Evolutionary conservation across 345 rosid genomes (phyloP).

Genomic region (Rhizophora mangle): DNA sequence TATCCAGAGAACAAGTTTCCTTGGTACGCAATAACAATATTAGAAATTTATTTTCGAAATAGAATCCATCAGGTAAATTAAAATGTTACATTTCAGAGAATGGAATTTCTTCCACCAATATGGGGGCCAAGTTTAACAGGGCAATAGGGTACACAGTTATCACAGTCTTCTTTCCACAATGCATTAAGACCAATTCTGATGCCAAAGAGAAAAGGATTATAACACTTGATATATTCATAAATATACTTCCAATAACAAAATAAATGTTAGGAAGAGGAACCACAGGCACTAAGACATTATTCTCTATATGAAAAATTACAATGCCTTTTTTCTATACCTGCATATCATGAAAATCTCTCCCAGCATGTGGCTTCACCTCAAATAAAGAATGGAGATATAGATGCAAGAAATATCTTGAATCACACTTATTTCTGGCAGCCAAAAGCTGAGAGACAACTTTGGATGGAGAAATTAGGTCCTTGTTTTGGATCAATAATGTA

Average conservation of each 20-base stretch:
- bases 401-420: constrained; percentile 82
- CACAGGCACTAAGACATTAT: background rate
- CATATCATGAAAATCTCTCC: constrained; percentile 93
- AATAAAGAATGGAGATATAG: constrained; percentile 76
- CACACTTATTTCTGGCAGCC: constrained; percentile 57
- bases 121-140: background rate
- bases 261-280: background rate
- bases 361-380: constrained; percentile 75
- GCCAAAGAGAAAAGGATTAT: background rate
- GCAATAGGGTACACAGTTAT: background rate
- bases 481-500: constrained; percentile 72
- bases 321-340: constrained; percentile 51
- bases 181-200: background rate
- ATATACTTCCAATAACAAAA: constrained; percentile 1
- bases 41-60: background rate
- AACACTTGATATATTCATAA: background rate
- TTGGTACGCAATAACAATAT: background rate
- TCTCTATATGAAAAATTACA: background rate
- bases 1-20: no score
- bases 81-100: background rate
- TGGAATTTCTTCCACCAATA: background rate
- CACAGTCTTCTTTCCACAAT: background rate
- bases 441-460: constrained; percentile 78
- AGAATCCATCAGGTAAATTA: background rate
- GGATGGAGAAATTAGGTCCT: constrained; percentile 72